A percentile compares a stretch with the other conserved stretches of the same genome.
Conservation (phyloP, 2,329 filamentous ascomycete species). For the Herpotrichia juniperi region DNA sequence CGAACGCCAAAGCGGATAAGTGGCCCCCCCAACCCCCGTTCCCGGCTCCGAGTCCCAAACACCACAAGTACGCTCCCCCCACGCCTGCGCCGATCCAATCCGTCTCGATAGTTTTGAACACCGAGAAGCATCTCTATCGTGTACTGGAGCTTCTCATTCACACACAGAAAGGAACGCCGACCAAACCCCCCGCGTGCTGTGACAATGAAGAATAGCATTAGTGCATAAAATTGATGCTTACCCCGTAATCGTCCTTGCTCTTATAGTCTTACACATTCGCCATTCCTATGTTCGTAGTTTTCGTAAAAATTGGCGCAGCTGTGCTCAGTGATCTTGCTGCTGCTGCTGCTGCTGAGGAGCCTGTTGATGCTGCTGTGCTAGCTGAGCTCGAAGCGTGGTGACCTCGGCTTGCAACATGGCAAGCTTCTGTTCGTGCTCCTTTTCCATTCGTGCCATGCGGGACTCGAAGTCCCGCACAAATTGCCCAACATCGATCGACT, state of each 20-base stretch:
- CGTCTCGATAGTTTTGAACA: background rate
- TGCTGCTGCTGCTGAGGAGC: slow-evolving; percentile 11
- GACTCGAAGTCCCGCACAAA: slow-evolving; percentile 75
- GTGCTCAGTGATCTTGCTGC: slow-evolving; percentile 1
- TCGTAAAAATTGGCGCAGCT: background rate
- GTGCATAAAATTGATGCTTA: slow-evolving; percentile 2
- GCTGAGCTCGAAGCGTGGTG: slow-evolving; percentile 42
- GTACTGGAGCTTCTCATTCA: slow-evolving; percentile 26
- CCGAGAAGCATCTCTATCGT: slow-evolving; percentile 30
- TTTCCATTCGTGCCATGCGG: slow-evolving; percentile 52
- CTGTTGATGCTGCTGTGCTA: slow-evolving; percentile 42
- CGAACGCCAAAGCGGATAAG: no score
- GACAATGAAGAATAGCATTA: slow-evolving; percentile 6
- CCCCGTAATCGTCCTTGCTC: slow-evolving; percentile 4
- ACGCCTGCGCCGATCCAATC: background rate
- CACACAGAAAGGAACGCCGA: slow-evolving; percentile 1
- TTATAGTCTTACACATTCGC: slow-evolving; percentile 9
- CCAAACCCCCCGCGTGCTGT: slow-evolving; percentile 10
- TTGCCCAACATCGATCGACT: slow-evolving; percentile 64
- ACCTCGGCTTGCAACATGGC: slow-evolving; percentile 53
- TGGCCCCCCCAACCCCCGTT: no score
- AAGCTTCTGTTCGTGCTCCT: slow-evolving; percentile 55
- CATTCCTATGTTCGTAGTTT: background rate
- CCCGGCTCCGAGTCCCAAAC: no score
- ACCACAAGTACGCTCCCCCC: background rate